These are phyloP conservation scores for Leishmania aethiopica DNA, from an alignment of 208 protist species.

Conservation along the genomic window DNA sequence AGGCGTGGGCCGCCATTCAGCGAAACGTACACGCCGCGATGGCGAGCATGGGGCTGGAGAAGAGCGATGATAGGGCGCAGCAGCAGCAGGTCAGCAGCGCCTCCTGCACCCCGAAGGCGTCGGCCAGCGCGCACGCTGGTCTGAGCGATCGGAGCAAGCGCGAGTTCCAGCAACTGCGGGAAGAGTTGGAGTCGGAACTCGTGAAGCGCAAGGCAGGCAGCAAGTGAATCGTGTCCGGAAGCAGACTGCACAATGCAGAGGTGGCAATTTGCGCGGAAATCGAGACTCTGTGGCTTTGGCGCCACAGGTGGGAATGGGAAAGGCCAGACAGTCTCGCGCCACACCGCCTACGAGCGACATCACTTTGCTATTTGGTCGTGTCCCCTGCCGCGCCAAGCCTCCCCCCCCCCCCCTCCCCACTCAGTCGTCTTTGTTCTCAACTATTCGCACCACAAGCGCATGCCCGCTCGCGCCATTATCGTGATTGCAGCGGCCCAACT, in stretches of 20 bases:
- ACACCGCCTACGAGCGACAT: background rate
- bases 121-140: constrained; percentile 11
- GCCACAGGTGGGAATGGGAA: background rate
- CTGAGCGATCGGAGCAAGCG: constrained; percentile 29
- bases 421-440: background rate
- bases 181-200: constrained; percentile 30
- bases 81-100: constrained; percentile 26
- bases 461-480: background rate
- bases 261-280: background rate
- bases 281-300: background rate
- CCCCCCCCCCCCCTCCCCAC: background rate
- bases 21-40: constrained; percentile 14
- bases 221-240: background rate
- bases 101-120: constrained; percentile 2
- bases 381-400: background rate
- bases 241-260: background rate
- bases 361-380: background rate
- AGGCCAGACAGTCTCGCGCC: background rate
- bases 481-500: background rate
- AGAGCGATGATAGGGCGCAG: constrained; percentile 23
- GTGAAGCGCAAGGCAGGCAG: background rate
- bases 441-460: background rate
- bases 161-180: constrained; percentile 32
- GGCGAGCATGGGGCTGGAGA: constrained; percentile 21
- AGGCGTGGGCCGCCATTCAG: constrained; percentile 12